Base-by-base conservation (phyloP, 2,329 filamentous ascomycete species). In the Ophiostoma ulmi region DNA sequence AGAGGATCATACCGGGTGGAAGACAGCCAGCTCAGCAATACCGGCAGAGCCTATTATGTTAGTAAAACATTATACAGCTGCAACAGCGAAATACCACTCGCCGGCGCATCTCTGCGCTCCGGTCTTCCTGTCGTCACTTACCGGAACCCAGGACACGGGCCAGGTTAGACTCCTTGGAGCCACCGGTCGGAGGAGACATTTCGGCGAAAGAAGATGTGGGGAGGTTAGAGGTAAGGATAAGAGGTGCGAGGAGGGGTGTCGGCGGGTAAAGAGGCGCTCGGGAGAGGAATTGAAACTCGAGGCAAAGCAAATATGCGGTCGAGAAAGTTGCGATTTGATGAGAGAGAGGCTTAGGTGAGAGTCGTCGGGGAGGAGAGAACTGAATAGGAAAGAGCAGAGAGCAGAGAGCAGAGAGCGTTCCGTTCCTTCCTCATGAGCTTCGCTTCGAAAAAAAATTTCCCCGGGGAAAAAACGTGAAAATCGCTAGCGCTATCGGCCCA, bases 121-220 rank as follows among this genome's bases (percentile, higher is more conserved):
- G 22, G 52, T 8, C 44, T 41, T 63, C 11, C 58, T 35, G 26
- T 35, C 26, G 26, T 63, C 58, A 63, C 80, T 52, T 80, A 97
- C 95, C 95, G 78, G 95, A 97, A 77, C 95, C 95, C 75, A 97
- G 84, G 75, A 99, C 83, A 81, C 95, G 88, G 77, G 95, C 95
- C 78, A 90, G 80, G 77, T 92, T 93, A 72, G 94, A 97, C 85
- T 99, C 95, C 83, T 87, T 93, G 86, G 97, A 77, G 69, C 80
- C 81, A 75, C 78, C 77, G 76, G 81, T 80, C 61, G 83, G 78
- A 73, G 89, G 88, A 79, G 89, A 90, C 89, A 91, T 89, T 71
- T 75, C 81, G 75, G 20, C 20, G 35, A 65, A 20, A 39, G 58
- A 20, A 39, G 58, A 58, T 26, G 69, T 48, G 26, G 20, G 41